A percentile compares a stretch with the other conserved stretches of the same genome.
These are phyloP conservation scores for Fusarium coicis DNA, from an alignment of 2,329 filamentous ascomycete genomes.

Conservation along the genomic window DNA sequence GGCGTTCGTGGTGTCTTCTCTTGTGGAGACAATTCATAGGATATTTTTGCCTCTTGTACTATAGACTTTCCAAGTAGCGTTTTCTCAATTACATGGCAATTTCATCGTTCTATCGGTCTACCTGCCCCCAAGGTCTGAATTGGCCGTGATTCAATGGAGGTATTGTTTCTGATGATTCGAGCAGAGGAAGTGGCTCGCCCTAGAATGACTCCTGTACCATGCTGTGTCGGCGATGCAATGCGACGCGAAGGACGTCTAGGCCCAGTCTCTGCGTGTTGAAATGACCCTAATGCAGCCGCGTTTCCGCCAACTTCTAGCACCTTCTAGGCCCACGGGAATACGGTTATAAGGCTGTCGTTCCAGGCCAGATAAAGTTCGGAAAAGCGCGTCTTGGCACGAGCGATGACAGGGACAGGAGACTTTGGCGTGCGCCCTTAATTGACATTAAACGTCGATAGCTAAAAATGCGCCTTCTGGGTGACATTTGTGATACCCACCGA, in stretches of 20 bases:
- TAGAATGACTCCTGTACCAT: neutral
- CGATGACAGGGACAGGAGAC: too few relatives aligned
- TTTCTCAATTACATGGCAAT: neutral
- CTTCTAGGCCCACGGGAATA: rapidly evolving
- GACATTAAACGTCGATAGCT: neutral
- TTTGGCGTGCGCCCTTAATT: neutral
- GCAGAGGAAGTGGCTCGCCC: rapidly evolving
- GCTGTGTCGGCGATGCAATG: too few relatives aligned
- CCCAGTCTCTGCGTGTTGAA: neutral
- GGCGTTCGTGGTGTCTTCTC: slow-evolving; percentile 38
- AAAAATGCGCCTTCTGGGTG: neutral
- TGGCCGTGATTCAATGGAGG: rapidly evolving
- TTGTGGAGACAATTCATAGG: slow-evolving; percentile 34
- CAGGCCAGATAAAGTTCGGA: neutral
- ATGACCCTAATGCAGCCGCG: rapidly evolving
- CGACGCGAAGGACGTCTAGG: neutral
- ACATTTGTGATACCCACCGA: neutral
- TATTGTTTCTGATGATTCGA: rapidly evolving
- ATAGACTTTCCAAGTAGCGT: neutral
- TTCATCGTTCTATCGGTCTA: rapidly evolving
- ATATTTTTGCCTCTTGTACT: neutral
- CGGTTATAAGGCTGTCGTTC: rapidly evolving
- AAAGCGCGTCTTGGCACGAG: neutral
- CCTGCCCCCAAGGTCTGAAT: rapidly evolving
- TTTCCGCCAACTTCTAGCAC: rapidly evolving